Evolutionary conservation across 305 asterid species (phyloP).

Genomic region (Ajuga reptans): DNA sequence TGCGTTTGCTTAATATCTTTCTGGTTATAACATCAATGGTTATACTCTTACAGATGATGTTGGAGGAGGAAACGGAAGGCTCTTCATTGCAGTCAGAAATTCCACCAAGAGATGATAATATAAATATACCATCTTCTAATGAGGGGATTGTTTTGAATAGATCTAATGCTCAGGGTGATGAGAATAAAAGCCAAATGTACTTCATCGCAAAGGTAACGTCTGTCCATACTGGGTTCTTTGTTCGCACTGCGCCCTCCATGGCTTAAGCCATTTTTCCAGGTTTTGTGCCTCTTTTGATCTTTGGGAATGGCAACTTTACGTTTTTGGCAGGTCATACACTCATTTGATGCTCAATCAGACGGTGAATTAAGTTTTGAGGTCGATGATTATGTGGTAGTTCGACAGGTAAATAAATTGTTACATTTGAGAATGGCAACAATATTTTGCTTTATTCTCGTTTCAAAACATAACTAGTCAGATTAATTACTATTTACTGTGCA

Average conservation of each 20-base stretch:
- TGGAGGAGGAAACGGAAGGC: conserved; percentile 56
- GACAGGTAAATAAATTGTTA: conserved; percentile 47
- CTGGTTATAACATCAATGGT: conserved; percentile 15
- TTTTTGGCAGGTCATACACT: conserved; percentile 55
- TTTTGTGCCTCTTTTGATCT: background rate
- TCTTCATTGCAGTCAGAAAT: conserved; percentile 36
- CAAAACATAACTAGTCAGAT: no score
- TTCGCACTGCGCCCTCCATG: background rate
- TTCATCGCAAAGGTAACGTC: conserved; percentile 58
- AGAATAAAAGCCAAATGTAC: conserved; percentile 31
- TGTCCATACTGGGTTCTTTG: background rate
- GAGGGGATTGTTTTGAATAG: conserved; percentile 31
- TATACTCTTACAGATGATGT: conserved; percentile 44
- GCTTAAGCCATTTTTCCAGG: background rate
- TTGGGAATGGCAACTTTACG: background rate
- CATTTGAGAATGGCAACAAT: no score
- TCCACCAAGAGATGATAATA: conserved; percentile 28
- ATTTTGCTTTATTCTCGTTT: no score
- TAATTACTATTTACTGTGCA: background rate
- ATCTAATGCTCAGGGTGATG: conserved; percentile 28
- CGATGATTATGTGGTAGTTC: conserved; percentile 64
- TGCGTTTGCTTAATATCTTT: background rate
- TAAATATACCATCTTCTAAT: conserved; percentile 28
- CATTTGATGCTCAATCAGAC: conserved; percentile 81
- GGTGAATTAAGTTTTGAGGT: conserved; percentile 71